Base-by-base conservation (phyloP, 2,329 filamentous ascomycete species). In the Penicillium sp. region DNA sequence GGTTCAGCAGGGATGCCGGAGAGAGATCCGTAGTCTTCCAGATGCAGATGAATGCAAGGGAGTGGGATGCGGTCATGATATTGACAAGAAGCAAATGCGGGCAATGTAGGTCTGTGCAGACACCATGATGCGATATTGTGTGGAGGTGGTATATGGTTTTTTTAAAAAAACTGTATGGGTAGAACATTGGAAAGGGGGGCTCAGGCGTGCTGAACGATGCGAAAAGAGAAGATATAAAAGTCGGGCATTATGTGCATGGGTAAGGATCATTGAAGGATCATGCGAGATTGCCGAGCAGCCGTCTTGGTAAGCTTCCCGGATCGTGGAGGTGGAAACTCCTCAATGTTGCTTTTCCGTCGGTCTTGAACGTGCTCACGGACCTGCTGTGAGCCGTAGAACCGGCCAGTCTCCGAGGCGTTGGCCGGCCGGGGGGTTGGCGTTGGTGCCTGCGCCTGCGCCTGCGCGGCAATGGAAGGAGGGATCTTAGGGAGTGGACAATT, bases 401-500 rank as follows among this genome's bases (percentile, higher is more conserved):
- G 59, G 41, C 56, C 36, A 1, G 13, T 28, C 4, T 23, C 24
- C 18, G 29, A 42, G 3, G 53, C 46, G 21, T 18, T 53, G 4
- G 50, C 13, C 4, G 58, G 52, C 53, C 45, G 58, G 13, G 49
- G 39, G 1, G 57, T 49, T 21, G 51, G 48, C n/a, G 42, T 41
- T 42, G 8, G 28, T 29, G 42, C 43, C 44, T 29, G 28, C 10
- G 28, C 28, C 28, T 29, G 48, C n/a, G 45, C 45, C 45, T 62
- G 58, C 36, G 51, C 47, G 9, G 51, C 33, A 16, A 51, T 36
- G 8, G 61, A 56, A 0, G 61, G 62, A 7, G 69, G 69, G 1
- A 71, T 65, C 41, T 70, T 66, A 4, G 69, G 69, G 3, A 71
- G 53, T 1, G 69, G 69, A 36, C 64, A 70, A 38, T 65, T 69